These are phyloP conservation scores for Xylariaceae sp. DNA, from an alignment of 2,329 filamentous ascomycete genomes.

Conservation along the genomic window DNA sequence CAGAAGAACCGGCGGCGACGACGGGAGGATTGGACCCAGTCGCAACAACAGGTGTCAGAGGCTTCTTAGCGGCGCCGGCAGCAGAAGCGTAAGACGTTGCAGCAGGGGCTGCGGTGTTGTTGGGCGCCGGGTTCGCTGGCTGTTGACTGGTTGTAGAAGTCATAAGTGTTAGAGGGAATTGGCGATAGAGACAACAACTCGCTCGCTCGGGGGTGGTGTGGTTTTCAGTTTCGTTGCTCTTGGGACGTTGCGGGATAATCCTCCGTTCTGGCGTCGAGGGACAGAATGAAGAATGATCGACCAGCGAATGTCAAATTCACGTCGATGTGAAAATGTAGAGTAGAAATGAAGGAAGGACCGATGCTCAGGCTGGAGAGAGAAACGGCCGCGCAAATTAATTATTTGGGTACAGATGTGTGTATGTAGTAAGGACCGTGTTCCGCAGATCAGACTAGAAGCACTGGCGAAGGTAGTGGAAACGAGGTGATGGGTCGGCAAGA, in stretches of 20 bases:
- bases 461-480: not conserved
- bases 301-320: conserved; percentile 30
- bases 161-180: no score
- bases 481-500: not conserved
- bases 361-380: conserved; percentile 4
- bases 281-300: conserved; percentile 21
- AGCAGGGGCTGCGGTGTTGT: conserved; percentile 51
- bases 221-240: conserved; percentile 15
- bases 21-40: conserved; percentile 53
- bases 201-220: conserved; percentile 1
- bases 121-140: conserved; percentile 54
- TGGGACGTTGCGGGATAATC: conserved; percentile 18
- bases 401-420: conserved; percentile 11
- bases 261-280: conserved; percentile 11
- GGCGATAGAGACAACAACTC: no score
- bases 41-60: conserved; percentile 57
- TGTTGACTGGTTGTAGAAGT: conserved; percentile 57
- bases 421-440: conserved; percentile 11
- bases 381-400: conserved; percentile 18
- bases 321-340: conserved; percentile 11
- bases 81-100: conserved; percentile 64
- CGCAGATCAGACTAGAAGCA: no score
- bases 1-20: conserved; percentile 53
- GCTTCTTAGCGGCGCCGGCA: conserved; percentile 61
- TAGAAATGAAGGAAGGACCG: conserved; percentile 23